Conservation (phyloP, 257 asterid genomes). For the Solanum gandarillasii region DNA sequence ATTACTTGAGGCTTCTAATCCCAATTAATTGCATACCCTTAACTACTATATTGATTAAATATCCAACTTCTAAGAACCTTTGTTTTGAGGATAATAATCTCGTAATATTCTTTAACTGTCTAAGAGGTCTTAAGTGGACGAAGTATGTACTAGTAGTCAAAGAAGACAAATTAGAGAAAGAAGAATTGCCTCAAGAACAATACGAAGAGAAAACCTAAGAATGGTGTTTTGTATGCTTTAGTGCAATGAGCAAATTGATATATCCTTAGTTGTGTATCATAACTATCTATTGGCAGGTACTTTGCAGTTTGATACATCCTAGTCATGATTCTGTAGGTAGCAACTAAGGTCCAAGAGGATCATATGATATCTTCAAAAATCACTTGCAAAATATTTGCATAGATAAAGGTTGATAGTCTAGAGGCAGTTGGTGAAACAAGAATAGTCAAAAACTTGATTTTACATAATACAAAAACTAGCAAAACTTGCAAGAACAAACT, state of each 20-base stretch:
- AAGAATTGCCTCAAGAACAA: not conserved
- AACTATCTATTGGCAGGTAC: not conserved
- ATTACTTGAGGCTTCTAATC: not conserved
- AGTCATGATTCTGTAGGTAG: not conserved
- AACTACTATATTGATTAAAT: not conserved
- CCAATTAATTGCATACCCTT: not conserved
- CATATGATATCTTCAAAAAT: too few relatives aligned
- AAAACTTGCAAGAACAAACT: not conserved
- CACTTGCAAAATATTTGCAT: too few relatives aligned
- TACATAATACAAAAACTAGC: not conserved
- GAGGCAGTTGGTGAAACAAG: too few relatives aligned
- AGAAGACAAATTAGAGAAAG: too few relatives aligned
- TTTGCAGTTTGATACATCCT: not conserved
- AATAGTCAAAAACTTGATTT: not conserved
- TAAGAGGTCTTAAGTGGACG: not conserved
- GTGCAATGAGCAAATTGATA: not conserved
- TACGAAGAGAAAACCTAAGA: not conserved
- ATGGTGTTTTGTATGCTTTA: not conserved
- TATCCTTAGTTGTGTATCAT: not conserved
- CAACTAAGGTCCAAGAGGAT: not conserved
- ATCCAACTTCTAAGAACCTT: not conserved
- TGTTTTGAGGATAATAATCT: not conserved
- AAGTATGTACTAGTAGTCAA: not conserved
- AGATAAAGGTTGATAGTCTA: too few relatives aligned
- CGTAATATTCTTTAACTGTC: too few relatives aligned